Evolutionary conservation across 2,329 filamentous ascomycete genomes (phyloP), one percentile per base, ranked within the genome.

Genomic region (Fusarium sp.): DNA sequence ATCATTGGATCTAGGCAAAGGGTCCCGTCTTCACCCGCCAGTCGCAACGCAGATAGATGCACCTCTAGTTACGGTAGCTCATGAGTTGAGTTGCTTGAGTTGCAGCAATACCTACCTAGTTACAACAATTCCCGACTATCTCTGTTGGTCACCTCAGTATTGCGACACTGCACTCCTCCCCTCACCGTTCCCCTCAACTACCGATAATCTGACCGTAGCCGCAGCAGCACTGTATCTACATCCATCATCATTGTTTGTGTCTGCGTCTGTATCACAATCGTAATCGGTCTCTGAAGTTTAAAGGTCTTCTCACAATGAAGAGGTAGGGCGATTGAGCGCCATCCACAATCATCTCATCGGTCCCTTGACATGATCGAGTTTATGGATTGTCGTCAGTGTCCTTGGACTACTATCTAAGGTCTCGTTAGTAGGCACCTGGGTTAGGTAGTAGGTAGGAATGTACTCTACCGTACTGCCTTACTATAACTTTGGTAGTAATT

Each of bases 101-200:
- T 69, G 41, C 35, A 49, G 51, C 33, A 54, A 38, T 46, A 35
- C 33, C 33, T 35, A 33, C 6, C 5, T 15, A 35, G 35, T 37
- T 37, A 45, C 57, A 64, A 46, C 21, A 37, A 37, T 37, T 37
- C 21, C 41, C 16, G 41, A 19, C 41, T 18, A 49, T 58, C 56
- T 60, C 35, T 60, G 59, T 45, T 48, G 55, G 59, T 46, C 38
- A 41, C 25, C 29, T 42, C 31, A 61, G 45, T 46, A 52, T 60
- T 60, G 65, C 69, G 46, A 69, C 60, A 72, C 51, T 69, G 68
- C 60, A 72, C 46, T 69, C 69, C 46, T 69, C 69, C 48, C 52
- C 55, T 59, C 61, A 56, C 27, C 31, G 41, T 57, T 31, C 58
- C 42, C 60, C 35, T 54, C 48, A 70, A 70, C 45, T 73, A 44